Base-by-base conservation (phyloP, 495 filamentous ascomycete genomes). In the Hypoxylon intermedium region DNA sequence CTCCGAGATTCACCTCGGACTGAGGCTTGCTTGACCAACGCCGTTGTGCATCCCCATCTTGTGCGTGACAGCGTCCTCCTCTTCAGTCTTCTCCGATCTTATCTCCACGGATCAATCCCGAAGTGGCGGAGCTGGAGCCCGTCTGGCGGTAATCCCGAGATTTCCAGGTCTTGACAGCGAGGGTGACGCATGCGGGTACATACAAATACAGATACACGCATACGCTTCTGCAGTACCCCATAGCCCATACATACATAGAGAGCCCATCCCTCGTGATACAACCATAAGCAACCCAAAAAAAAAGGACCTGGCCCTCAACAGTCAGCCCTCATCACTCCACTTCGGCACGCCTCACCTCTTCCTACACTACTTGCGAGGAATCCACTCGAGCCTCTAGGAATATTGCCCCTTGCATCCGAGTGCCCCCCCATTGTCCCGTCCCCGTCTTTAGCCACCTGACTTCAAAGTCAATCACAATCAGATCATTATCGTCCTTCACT, bases 1-100 rank as follows among this genome's bases (percentile, higher is more conserved):
- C 62, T 65, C 62, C 62, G 62, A 65, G 62, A 57, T 43, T 60
- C 52, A 53, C 47, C 56, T 65, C 61, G 61, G 61, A 65, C 54
- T 47, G 45, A 60, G 15, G 15, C 50, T 51, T 41, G 51, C 40
- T 41, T n/a, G n/a, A 49, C 3, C 11, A 11, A 13, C 28, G 46
- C 28, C 37, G 12, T 18, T 51, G 26, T 9, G 31, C 19, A 26
- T 24, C 4, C 24, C 34, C 44, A 28, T 42, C 26, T 37, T 33
- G 40, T 38, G n/a, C n/a, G n/a, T n/a, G n/a, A n/a, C n/a, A 12
- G 47, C 37, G 48, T n/a, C 41, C 23, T 26, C 42, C 28, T 26
- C 38, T 41, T 45, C 50, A 48, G 18, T 20, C 40, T 65, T 47
- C 46, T 57, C 56, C 62, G 62, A 65, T 65, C 56, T 65, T 65